A percentile compares a stretch with the other conserved stretches of the same genome.
Evolutionary conservation across 1,139 yeast genomes (phyloP).

Genomic region (Blastobotrys proliferans): DNA sequence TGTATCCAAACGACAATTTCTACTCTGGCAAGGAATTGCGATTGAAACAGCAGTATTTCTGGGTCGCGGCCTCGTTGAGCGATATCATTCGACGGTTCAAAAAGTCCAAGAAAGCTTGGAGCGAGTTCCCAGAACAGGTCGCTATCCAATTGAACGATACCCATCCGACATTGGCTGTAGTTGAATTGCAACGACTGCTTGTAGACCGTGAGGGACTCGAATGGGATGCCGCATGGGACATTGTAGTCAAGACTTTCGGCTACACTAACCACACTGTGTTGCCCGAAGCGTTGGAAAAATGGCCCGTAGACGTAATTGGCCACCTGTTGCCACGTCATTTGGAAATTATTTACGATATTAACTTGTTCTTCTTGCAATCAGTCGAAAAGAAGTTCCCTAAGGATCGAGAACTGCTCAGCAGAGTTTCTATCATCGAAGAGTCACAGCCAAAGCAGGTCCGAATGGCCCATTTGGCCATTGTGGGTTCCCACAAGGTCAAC

Average conservation of each 20-base stretch:
- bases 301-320: conserved; percentile 84
- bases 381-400: conserved; percentile 75
- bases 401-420: conserved; percentile 55
- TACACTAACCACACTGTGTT: conserved; percentile 94
- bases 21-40: conserved; percentile 88
- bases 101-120: conserved; percentile 75
- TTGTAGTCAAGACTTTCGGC: conserved; percentile 78
- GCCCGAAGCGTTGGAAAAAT: conserved; percentile 92
- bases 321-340: conserved; percentile 83
- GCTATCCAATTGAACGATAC: conserved; percentile 95
- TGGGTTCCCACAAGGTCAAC: conserved; percentile 90
- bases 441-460: conserved; percentile 73
- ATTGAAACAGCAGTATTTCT: conserved; percentile 91
- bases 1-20: conserved; percentile 91
- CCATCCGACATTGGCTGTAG: conserved; percentile 89
- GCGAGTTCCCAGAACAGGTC: conserved; percentile 75
- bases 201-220: conserved; percentile 76
- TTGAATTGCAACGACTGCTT: conserved; percentile 81
- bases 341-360: conserved; percentile 86
- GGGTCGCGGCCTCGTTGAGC: conserved; percentile 93
- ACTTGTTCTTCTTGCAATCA: conserved; percentile 67
- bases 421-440: conserved; percentile 86
- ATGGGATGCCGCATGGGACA: conserved; percentile 84
- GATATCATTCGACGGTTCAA: conserved; percentile 90
- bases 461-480: conserved; percentile 88